Evolutionary conservation across 2,329 filamentous ascomycete species (phyloP).

Genomic region (Colletotrichum sp.): DNA sequence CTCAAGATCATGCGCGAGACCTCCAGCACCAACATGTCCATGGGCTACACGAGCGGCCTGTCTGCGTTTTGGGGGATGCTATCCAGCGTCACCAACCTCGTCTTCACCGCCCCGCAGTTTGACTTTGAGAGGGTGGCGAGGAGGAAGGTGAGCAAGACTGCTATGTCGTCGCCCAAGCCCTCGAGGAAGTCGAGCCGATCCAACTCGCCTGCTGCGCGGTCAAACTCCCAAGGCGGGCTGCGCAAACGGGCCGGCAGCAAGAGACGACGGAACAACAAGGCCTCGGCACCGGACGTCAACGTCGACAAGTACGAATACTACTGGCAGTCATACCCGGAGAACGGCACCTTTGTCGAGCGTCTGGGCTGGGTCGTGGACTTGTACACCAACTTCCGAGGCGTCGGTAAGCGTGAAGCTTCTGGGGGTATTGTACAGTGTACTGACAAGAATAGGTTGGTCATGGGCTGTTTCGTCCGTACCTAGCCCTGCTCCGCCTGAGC

Average conservation of each 20-base stretch:
- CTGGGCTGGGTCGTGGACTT: constrained; percentile 63
- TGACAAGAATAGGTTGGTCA: constrained; percentile 56
- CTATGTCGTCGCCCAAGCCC: background rate
- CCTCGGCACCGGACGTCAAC: constrained; percentile 5
- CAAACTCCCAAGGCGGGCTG: background rate
- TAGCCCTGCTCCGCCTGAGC: constrained; percentile 42
- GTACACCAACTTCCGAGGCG: constrained; percentile 57
- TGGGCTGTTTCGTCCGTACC: constrained; percentile 57
- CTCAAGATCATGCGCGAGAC: constrained; percentile 42
- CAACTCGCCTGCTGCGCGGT: background rate
- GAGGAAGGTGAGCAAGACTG: constrained; percentile 26
- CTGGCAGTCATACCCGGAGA: constrained; percentile 64
- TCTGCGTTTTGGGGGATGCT: constrained; percentile 56
- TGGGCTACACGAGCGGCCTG: constrained; percentile 56
- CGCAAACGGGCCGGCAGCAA: constrained; percentile 8
- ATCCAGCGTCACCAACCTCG: constrained; percentile 51
- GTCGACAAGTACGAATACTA: constrained; percentile 51
- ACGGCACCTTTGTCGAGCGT: constrained; percentile 51
- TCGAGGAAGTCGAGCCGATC: background rate
- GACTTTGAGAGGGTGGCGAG: constrained; percentile 57
- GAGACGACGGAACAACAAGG: background rate
- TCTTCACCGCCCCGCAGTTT: constrained; percentile 62
- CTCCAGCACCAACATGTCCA: constrained; percentile 57
- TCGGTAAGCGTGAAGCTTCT: constrained; percentile 44
- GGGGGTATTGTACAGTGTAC: background rate